Evolutionary conservation across 2,329 filamentous ascomycete species (phyloP).

Genomic region (Tolypocladium inflatum): DNA sequence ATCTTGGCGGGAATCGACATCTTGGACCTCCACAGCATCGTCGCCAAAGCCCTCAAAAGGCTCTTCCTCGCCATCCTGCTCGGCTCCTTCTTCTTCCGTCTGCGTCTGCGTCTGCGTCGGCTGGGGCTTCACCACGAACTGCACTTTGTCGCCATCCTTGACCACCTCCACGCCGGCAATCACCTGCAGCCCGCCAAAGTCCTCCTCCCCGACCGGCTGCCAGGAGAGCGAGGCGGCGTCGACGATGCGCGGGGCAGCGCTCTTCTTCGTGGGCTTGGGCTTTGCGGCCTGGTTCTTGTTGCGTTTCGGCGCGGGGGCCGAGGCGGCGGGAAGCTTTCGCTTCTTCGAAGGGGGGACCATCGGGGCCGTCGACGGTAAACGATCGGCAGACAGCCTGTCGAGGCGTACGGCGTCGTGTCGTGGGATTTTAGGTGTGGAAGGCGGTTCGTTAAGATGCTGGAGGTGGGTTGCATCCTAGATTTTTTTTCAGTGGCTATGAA

Average conservation of each 20-base stretch:
- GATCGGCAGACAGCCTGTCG: not conserved
- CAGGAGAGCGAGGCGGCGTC: conserved; percentile 42
- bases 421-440: not conserved
- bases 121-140: conserved; percentile 37
- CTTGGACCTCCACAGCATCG: conserved; percentile 20
- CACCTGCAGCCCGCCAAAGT: conserved; percentile 86
- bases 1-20: conserved; percentile 22
- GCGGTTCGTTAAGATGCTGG: not conserved
- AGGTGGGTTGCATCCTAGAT: not conserved
- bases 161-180: conserved; percentile 87
- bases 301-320: conserved; percentile 25
- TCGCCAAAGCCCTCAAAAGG: conserved; percentile 61
- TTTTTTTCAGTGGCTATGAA: not conserved
- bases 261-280: conserved; percentile 9
- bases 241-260: conserved; percentile 20
- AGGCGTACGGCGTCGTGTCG: not conserved
- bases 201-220: conserved; percentile 81
- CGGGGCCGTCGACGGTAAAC: not conserved
- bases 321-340: conserved; percentile 25
- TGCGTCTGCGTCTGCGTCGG: conserved; percentile 7
- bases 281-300: conserved; percentile 17
- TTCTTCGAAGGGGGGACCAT: conserved; percentile 26
- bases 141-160: conserved; percentile 47
- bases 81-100: conserved; percentile 9
- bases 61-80: conserved; percentile 30